Evolutionary conservation across 805 yeast species (phyloP).

Genomic region (Schwanniomyces pseudopolymorphus): DNA sequence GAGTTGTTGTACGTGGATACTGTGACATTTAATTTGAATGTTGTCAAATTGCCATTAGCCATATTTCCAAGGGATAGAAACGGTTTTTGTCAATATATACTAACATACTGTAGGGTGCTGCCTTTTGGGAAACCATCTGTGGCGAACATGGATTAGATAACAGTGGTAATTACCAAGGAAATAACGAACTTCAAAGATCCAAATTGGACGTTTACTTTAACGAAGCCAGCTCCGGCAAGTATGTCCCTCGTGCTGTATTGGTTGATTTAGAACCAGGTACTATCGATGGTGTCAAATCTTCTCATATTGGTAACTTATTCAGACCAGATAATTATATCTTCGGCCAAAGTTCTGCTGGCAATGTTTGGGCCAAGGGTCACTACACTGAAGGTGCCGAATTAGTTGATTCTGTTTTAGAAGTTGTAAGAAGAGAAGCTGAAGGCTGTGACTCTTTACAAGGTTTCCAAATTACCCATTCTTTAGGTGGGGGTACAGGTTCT

Average conservation of each 20-base stretch:
- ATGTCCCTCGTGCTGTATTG: constrained; percentile 90
- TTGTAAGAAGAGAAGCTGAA: constrained; percentile 91
- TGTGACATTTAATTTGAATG: not conserved
- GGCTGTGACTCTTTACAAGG: constrained; percentile 92
- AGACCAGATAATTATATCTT: constrained; percentile 90
- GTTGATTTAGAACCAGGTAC: constrained; percentile 96
- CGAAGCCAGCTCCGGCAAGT: constrained; percentile 84
- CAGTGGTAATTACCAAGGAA: constrained; percentile 68
- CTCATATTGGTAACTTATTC: constrained; percentile 79
- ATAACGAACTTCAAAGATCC: constrained; percentile 41
- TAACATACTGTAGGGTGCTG: constrained; percentile 64
- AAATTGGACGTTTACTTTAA: constrained; percentile 82
- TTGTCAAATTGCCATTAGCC: not conserved
- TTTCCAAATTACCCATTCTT: constrained; percentile 71
- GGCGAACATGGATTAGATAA: constrained; percentile 82
- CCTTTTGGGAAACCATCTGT: constrained; percentile 90
- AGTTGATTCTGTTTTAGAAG: constrained; percentile 86
- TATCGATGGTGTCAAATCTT: constrained; percentile 78
- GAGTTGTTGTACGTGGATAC: not conserved
- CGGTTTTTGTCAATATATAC: constrained; percentile 8
- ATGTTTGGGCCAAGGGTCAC: constrained; percentile 97
- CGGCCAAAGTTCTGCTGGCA: constrained; percentile 92
- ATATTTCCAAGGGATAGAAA: not conserved
- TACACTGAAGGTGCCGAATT: constrained; percentile 96
- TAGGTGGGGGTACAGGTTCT: constrained; percentile 88